Percentiles rank a stretch among this genome's conserved stretches.
Conservation (phyloP, 2,329 filamentous ascomycete genomes). For the Rhynchosporium agropyri region DNA sequence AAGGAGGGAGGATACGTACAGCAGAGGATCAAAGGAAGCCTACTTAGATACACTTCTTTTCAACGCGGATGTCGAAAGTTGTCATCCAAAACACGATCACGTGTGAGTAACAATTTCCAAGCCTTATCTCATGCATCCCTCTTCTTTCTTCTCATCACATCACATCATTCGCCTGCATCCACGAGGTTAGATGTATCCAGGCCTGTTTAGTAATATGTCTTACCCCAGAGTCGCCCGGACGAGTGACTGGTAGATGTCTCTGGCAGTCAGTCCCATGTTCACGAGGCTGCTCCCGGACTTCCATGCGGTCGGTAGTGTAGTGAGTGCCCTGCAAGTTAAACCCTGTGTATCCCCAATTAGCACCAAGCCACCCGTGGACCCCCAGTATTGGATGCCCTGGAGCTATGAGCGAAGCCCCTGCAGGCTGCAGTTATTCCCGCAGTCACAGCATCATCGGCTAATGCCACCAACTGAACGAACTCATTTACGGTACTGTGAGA, state of each 20-base stretch:
- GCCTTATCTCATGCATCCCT: neutral
- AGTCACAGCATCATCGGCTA: neutral
- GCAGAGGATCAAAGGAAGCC: slow-evolving; percentile 10
- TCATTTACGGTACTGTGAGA: neutral
- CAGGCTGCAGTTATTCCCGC: neutral
- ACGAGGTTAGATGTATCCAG: neutral
- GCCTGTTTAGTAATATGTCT: neutral
- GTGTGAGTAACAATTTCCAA: neutral
- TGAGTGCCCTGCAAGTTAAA: neutral
- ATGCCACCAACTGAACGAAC: neutral
- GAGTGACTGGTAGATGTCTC: neutral
- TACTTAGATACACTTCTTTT: neutral
- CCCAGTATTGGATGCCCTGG: neutral
- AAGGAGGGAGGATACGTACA: neutral
- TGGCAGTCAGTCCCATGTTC: neutral
- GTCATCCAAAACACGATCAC: slow-evolving; percentile 5
- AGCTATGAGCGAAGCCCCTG: slow-evolving; percentile 1
- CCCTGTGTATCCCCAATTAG: slow-evolving; percentile 7
- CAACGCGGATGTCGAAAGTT: neutral
- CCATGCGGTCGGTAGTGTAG: neutral
- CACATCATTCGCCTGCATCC: neutral
- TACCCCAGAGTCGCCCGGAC: slow-evolving; percentile 13
- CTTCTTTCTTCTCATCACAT: neutral
- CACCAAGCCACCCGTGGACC: slow-evolving; percentile 7
- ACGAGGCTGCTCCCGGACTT: slow-evolving; percentile 11